Evolutionary conservation across 208 protist genomes (phyloP).

Genomic region (Acanthamoeba polyphaga): DNA sequence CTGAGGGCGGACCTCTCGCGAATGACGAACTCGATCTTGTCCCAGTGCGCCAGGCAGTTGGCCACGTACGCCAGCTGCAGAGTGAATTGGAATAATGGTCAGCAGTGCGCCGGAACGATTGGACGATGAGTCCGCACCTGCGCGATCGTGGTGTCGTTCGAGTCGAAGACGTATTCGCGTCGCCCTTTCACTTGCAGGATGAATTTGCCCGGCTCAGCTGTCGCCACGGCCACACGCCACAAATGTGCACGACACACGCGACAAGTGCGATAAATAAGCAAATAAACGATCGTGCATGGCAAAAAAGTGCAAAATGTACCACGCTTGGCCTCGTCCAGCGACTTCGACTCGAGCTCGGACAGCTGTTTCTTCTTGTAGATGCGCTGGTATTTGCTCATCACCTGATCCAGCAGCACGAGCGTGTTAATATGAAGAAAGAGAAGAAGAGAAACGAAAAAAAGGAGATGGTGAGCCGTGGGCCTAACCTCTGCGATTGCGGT

Average conservation of each 20-base stretch:
- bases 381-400: constrained; percentile 37
- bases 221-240: neutral
- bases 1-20: neutral
- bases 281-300: no score
- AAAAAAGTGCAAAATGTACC: neutral
- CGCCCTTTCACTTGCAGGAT: neutral
- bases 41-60: constrained; percentile 1
- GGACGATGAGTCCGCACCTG: neutral
- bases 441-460: no score
- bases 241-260: no score
- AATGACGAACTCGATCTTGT: constrained; percentile 55
- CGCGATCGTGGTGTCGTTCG: neutral
- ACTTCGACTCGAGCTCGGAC: neutral
- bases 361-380: constrained; percentile 8
- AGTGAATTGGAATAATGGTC: neutral
- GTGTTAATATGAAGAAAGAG: no score
- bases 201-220: neutral
- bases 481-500: neutral
- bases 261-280: no score
- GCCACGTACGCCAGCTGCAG: neutral
- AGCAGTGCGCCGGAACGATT: no score
- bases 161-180: constrained; percentile 7
- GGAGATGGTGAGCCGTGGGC: no score
- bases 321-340: neutral
- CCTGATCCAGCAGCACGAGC: neutral